Conservation (phyloP, 2,329 filamentous ascomycete species). For the Sporothrix brunneoviolacea region DNA sequence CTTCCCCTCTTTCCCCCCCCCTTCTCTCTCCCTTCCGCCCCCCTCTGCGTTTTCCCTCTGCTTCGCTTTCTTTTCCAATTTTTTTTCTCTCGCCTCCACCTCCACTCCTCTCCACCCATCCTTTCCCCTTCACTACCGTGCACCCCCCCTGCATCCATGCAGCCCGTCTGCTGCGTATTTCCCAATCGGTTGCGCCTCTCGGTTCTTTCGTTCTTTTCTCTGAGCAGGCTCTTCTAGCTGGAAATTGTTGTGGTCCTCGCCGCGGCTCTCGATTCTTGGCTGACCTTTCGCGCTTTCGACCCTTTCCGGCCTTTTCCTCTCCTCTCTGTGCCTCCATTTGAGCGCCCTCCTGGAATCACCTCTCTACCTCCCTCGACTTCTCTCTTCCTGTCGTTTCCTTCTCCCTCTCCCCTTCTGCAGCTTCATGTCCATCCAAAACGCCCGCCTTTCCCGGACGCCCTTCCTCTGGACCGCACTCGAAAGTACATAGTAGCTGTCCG, state of each 20-base stretch:
- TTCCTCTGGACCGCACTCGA: too few relatives aligned
- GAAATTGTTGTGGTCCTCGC: too few relatives aligned
- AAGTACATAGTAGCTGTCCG: too few relatives aligned
- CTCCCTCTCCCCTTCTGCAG: neutral
- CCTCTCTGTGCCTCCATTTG: neutral
- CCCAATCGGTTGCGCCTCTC: slow-evolving; percentile 6
- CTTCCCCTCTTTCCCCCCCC: neutral
- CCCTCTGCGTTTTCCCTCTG: neutral
- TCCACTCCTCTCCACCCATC: slow-evolving; percentile 3
- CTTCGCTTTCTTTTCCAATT: neutral
- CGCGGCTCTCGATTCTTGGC: too few relatives aligned
- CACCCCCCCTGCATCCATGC: neutral
- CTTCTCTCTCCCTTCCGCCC: neutral
- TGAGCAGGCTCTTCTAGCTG: neutral
- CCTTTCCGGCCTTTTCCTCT: neutral
- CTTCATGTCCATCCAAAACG: neutral
- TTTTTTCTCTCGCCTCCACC: neutral
- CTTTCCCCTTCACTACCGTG: neutral
- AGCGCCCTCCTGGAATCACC: too few relatives aligned
- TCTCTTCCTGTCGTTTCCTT: neutral
- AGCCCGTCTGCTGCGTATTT: neutral
- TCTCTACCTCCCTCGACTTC: neutral
- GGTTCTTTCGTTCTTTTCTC: neutral
- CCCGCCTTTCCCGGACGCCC: neutral
- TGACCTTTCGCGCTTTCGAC: too few relatives aligned